Percentiles rank a stretch among this genome's conserved stretches.
Conservation (phyloP, 2,329 filamentous ascomycete genomes). For the Macrophomina pseudophaseolina region DNA sequence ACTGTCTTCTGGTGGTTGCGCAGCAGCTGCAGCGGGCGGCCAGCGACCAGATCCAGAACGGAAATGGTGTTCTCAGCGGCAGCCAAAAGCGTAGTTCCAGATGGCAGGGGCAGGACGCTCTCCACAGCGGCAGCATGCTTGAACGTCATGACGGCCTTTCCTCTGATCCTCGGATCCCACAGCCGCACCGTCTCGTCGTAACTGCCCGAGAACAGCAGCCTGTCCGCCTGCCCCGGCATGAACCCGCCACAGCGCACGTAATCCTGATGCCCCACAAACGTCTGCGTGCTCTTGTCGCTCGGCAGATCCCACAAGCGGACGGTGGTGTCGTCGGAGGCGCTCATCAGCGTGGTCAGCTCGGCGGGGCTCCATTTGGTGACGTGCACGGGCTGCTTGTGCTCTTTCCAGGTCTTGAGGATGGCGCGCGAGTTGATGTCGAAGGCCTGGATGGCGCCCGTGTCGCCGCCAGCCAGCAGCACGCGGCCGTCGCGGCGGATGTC, state of each 20-base stretch:
- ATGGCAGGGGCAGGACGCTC: constrained; percentile 82
- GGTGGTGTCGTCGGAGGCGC: constrained; percentile 88
- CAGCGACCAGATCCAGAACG: constrained; percentile 90
- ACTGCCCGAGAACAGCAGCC: constrained; percentile 84
- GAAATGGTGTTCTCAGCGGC: constrained; percentile 85
- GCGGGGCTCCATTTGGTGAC: constrained; percentile 87
- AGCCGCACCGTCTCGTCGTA: constrained; percentile 93
- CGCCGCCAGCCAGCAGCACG: constrained; percentile 88
- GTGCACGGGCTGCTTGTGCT: constrained; percentile 95
- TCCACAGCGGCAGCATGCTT: constrained; percentile 92
- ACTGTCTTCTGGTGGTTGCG: constrained; percentile 98
- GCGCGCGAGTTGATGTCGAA: constrained; percentile 90
- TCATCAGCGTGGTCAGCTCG: constrained; percentile 86
- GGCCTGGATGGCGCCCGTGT: constrained; percentile 89
- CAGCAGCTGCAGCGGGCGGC: constrained; percentile 83
- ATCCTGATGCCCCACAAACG: constrained; percentile 85
- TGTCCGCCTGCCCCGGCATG: constrained; percentile 73
- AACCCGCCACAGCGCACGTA: constrained; percentile 90
- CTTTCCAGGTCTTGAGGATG: constrained; percentile 92
- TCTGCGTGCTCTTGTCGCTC: constrained; percentile 73
- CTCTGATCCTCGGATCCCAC: constrained; percentile 83
- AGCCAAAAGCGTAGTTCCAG: constrained; percentile 84
- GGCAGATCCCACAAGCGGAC: constrained; percentile 95
- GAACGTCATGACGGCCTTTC: constrained; percentile 80
- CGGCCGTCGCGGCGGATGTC: constrained; percentile 88